These are phyloP conservation scores for Ganoderma multipileum DNA, from an alignment of 1,284 basidiomycete species.

Conservation along the genomic window DNA sequence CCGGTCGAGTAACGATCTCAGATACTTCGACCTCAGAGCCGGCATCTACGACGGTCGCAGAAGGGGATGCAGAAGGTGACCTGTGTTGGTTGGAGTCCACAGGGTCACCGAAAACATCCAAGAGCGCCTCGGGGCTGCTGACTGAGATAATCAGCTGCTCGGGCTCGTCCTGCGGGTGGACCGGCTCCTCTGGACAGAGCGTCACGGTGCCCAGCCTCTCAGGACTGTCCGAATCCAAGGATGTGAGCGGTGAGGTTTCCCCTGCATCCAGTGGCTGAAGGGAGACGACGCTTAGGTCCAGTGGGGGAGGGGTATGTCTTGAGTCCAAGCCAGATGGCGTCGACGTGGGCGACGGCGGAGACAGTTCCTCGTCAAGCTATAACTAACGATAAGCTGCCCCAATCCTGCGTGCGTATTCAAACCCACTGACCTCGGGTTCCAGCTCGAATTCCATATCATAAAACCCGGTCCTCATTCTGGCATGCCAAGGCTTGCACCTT, in stretches of 20 bases:
- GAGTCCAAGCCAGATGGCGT: background rate
- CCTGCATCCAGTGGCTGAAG: background rate
- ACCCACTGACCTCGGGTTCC: slow-evolving; percentile 1
- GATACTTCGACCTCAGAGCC: background rate
- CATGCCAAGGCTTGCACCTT: slow-evolving; percentile 43
- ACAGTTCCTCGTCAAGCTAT: background rate
- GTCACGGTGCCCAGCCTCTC: background rate
- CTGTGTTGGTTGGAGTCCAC: background rate
- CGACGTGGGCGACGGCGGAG: background rate
- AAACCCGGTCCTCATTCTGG: slow-evolving; percentile 25
- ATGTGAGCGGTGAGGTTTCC: background rate
- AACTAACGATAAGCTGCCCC: background rate
- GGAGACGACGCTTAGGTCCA: background rate
- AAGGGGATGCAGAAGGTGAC: slow-evolving; percentile 3
- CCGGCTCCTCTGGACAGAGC: background rate
- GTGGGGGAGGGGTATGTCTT: background rate
- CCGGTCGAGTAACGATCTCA: background rate
- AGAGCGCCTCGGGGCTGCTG: background rate
- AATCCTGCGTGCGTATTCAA: background rate
- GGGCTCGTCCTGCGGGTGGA: background rate
- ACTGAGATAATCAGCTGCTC: background rate
- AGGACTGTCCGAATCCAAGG: background rate
- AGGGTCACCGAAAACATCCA: slow-evolving; percentile 6
- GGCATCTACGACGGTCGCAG: background rate
- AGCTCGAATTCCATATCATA: slow-evolving; percentile 25